Evolutionary conservation across 2,329 filamentous ascomycete species (phyloP).

Genomic region (Fusarium tuaranense): DNA sequence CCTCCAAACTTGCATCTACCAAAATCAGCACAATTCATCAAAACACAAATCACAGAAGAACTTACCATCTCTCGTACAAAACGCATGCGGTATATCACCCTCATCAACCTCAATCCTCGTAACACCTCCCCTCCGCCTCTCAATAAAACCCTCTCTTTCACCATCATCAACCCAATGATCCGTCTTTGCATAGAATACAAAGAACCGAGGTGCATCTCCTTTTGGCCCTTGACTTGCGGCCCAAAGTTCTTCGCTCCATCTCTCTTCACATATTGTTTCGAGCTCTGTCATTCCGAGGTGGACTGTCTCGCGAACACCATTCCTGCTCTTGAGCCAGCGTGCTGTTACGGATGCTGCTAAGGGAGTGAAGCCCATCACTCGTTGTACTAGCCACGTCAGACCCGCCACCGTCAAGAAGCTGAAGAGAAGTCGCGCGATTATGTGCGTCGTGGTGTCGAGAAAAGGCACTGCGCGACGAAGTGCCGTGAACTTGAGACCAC

Average conservation of each 20-base stretch:
- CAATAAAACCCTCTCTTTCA: slow-evolving; percentile 68
- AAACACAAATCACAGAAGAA: not conserved
- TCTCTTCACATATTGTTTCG: slow-evolving; percentile 67
- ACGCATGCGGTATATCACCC: slow-evolving; percentile 68
- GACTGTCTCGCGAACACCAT: slow-evolving; percentile 70
- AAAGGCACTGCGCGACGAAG: slow-evolving; percentile 56
- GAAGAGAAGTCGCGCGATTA: slow-evolving; percentile 57
- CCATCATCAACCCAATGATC: slow-evolving; percentile 73
- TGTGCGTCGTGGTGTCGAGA: slow-evolving; percentile 55
- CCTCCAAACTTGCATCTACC: slow-evolving; percentile 32
- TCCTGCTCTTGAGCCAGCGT: slow-evolving; percentile 65
- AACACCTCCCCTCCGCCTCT: slow-evolving; percentile 53
- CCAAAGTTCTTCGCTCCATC: slow-evolving; percentile 71
- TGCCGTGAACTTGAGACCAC: slow-evolving; percentile 59
- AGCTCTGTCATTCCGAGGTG: slow-evolving; percentile 72
- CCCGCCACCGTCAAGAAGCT: slow-evolving; percentile 53
- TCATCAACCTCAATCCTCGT: slow-evolving; percentile 67
- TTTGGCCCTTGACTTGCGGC: slow-evolving; percentile 48
- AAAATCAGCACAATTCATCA: slow-evolving; percentile 8
- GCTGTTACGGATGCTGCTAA: slow-evolving; percentile 63
- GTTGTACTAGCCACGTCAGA: slow-evolving; percentile 58
- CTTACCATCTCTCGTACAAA: slow-evolving; percentile 61
- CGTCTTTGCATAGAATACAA: slow-evolving; percentile 69
- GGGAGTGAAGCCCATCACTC: slow-evolving; percentile 60
- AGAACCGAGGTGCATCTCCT: slow-evolving; percentile 59